Evolutionary conservation across 1,284 basidiomycete genomes (phyloP), one percentile per base, ranked within the genome.

Genomic region (Pyrrhoderma lamaoense): DNA sequence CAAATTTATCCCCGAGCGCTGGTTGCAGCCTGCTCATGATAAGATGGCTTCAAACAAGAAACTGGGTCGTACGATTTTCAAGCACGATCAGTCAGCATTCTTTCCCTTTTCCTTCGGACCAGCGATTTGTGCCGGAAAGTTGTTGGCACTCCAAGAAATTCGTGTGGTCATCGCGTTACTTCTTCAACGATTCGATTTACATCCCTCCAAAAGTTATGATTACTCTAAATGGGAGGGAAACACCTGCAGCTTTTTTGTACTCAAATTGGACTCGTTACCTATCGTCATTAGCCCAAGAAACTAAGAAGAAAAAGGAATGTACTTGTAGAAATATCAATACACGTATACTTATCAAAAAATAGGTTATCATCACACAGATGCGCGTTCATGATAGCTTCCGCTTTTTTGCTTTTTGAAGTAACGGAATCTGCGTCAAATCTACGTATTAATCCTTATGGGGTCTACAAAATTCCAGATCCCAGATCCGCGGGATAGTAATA

Each of bases 1-100:
- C 19, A 46, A 56, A 2, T 73, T 73, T 56, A 64, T 66, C 59
- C 73, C 73, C 5, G 70, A 74, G 31, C 64, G 71, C 25, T 73
- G 71, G 71, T 63, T 74, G 5, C 52, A 49, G 13, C 13, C 50
- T 8, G 31, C 27, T 8, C 42, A 42, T 13, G 23, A 39, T 14
- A 31, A 31, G 5, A 34, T 14, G 21, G 22, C 8, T 5, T 21
- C 16, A 7, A 19, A 42, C 9, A n/a, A 43, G 43, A 46, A 25
- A 9, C 37, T 34, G 11, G 13, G 34, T 25, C n/a, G 11, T 13
- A n/a, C 34, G 23, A 51, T 47, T 2, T 39, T 34, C 5, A 34
- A 42, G 18, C 21, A 25, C 21, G 39, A 43, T 36, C 42, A 75
- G 77, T 45, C 31, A 69, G 72, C 23, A 64, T 67, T 38, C 57